phyloP scores from a whole-genome alignment of 805 yeast genomes.

The Candida coleopterorum region DNA sequence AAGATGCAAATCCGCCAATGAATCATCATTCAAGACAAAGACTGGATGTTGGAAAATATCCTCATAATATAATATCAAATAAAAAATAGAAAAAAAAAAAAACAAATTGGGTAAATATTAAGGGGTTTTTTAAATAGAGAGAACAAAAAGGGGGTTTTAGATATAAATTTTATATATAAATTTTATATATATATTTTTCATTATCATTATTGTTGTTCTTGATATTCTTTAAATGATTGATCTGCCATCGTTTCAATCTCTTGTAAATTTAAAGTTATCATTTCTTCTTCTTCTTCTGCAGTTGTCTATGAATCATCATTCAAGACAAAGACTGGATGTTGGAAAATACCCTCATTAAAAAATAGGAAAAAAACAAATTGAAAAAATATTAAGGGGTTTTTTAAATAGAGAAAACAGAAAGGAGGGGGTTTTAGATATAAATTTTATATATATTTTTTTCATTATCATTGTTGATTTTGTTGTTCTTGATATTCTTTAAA shows the following conservation, averaged over 20 bases:
- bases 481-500: constrained; percentile 11
- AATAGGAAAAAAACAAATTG: constrained; percentile 9
- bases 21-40: constrained; percentile 10
- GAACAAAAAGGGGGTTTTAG: not conserved
- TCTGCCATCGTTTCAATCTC: constrained; percentile 62
- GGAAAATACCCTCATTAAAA: constrained; percentile 28
- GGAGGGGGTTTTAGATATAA: not conserved
- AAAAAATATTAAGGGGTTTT: not conserved
- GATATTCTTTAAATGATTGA: constrained; percentile 18
- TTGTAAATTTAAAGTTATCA: constrained; percentile 41
- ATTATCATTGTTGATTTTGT: constrained; percentile 23
- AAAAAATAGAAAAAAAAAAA: too few species aligned
- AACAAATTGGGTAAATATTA: constrained; percentile 2
- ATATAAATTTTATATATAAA: not conserved
- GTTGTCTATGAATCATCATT: constrained; percentile 9
- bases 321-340: constrained; percentile 16
- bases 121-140: not conserved
- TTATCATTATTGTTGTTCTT: constrained; percentile 15
- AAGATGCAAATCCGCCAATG: constrained; percentile 9
- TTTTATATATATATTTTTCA: constrained; percentile 1
- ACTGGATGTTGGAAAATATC: constrained; percentile 24
- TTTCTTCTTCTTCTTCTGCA: constrained; percentile 25
- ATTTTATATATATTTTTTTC: constrained; percentile 15
- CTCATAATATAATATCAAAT: constrained; percentile 26
- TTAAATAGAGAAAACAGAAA: not conserved